Percentiles rank a stretch among this genome's conserved stretches.
Conservation (phyloP, 1,284 basidiomycete species). For the Amylostereum chailletii region DNA sequence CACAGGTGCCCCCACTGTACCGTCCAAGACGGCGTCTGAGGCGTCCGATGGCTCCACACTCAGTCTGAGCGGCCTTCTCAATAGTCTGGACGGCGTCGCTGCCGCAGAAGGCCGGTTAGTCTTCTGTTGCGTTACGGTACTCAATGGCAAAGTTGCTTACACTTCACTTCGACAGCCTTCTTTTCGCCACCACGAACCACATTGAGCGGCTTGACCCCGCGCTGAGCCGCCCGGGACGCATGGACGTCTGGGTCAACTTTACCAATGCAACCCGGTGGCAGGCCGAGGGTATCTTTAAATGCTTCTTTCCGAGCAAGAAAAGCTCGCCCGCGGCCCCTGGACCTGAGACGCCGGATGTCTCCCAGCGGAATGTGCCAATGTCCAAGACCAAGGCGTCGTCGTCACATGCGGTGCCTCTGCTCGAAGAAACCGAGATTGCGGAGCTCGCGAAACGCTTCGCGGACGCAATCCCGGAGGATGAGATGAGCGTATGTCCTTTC, state of each 20-base stretch:
- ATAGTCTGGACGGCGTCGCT: conserved; percentile 81
- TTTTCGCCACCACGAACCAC: conserved; percentile 81
- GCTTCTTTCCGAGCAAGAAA: conserved; percentile 73
- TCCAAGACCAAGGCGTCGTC: conserved; percentile 53
- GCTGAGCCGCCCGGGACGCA: conserved; percentile 71
- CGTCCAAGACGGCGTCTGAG: conserved; percentile 29
- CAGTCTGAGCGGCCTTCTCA: conserved; percentile 72
- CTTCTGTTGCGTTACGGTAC: neutral
- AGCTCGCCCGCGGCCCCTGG: conserved; percentile 20
- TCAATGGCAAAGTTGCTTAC: neutral
- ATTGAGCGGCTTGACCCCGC: conserved; percentile 81
- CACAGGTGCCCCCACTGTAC: conserved; percentile 57
- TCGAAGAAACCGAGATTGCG: conserved; percentile 65
- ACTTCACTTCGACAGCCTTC: conserved; percentile 35
- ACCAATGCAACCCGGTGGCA: conserved; percentile 82
- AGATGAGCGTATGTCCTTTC: conserved; percentile 58
- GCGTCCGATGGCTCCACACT: conserved; percentile 68
- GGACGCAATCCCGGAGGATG: conserved; percentile 69
- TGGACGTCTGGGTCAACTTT: conserved; percentile 87
- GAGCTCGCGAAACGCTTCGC: conserved; percentile 71
- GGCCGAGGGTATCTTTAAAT: conserved; percentile 84
- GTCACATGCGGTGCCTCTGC: conserved; percentile 48
- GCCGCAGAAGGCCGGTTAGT: conserved; percentile 68
- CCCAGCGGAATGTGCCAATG: conserved; percentile 56
- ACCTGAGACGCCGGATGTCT: conserved; percentile 34